phyloP scores from a whole-genome alignment of 495 filamentous ascomycete genomes.

The Neurospora tetraspora region DNA sequence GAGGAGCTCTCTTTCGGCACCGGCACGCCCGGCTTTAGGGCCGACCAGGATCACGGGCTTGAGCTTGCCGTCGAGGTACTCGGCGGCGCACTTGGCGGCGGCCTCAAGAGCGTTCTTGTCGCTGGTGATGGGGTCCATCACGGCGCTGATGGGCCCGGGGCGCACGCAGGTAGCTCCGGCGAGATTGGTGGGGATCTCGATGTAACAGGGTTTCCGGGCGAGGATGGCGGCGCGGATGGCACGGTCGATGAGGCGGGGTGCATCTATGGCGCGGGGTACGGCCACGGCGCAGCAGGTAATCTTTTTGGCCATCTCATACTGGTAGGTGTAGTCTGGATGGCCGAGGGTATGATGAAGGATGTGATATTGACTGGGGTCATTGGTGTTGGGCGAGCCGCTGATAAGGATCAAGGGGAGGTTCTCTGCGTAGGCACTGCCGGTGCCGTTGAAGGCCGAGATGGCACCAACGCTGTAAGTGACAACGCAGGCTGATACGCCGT shows the following conservation, averaged over 20 bases:
- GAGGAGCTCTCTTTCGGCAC: slow-evolving; percentile 10
- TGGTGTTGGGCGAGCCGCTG: slow-evolving; percentile 53
- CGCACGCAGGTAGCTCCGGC: slow-evolving; percentile 33
- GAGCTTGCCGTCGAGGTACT: slow-evolving; percentile 15
- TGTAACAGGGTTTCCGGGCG: slow-evolving; percentile 64
- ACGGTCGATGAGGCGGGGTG: slow-evolving; percentile 63
- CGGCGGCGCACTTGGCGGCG: slow-evolving; percentile 7
- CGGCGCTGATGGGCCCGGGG: slow-evolving; percentile 15
- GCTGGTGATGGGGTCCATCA: slow-evolving; percentile 9
- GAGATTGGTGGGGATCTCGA: slow-evolving; percentile 75
- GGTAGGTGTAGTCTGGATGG: slow-evolving; percentile 71
- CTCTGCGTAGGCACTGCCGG: slow-evolving; percentile 62
- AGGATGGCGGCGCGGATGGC: slow-evolving; percentile 66
- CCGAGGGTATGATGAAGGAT: slow-evolving; percentile 87
- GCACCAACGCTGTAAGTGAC: slow-evolving; percentile 74
- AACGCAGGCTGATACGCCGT: slow-evolving; percentile 56
- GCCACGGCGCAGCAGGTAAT: slow-evolving; percentile 52
- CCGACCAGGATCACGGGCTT: slow-evolving; percentile 17
- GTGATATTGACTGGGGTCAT: slow-evolving; percentile 42
- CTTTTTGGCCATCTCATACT: slow-evolving; percentile 51
- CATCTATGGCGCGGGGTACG: slow-evolving; percentile 56
- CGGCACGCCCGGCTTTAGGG: slow-evolving; percentile 11
- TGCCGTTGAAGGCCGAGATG: slow-evolving; percentile 57
- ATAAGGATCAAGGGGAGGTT: slow-evolving; percentile 68
- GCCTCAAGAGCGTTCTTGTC: slow-evolving; percentile 11